These are phyloP conservation scores for Lodderomyces oxycetoniae DNA, from an alignment of 1,139 yeast genomes.

Conservation along the genomic window DNA sequence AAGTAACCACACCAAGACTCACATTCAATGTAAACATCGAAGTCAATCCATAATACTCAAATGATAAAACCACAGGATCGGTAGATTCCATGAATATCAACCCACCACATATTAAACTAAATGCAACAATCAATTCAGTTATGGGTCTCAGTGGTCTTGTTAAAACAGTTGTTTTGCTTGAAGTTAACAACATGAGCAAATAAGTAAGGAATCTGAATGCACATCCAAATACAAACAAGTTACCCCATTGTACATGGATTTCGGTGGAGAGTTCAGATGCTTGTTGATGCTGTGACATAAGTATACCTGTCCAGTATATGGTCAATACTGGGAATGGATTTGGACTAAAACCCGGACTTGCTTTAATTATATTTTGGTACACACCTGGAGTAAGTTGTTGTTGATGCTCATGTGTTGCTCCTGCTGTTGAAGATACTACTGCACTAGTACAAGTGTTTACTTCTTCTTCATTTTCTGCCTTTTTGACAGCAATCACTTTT, in stretches of 20 bases:
- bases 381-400: too few relatives aligned
- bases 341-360: slow-evolving; percentile 72
- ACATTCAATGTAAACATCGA: slow-evolving; percentile 88
- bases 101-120: slow-evolving; percentile 84
- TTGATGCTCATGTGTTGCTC: not conserved
- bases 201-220: slow-evolving; percentile 71
- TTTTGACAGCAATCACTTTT: slow-evolving; percentile 3
- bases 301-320: slow-evolving; percentile 93
- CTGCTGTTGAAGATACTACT: not conserved
- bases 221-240: slow-evolving; percentile 70
- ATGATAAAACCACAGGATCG: slow-evolving; percentile 73
- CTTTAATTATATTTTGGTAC: slow-evolving; percentile 22
- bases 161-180: slow-evolving; percentile 17
- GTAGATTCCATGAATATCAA: slow-evolving; percentile 88
- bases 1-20: slow-evolving; percentile 69
- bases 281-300: slow-evolving; percentile 94
- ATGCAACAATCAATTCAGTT: slow-evolving; percentile 75
- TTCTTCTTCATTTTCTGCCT: slow-evolving; percentile 6
- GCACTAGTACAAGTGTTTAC: too few relatives aligned
- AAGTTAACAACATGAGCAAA: slow-evolving; percentile 45
- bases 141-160: slow-evolving; percentile 60
- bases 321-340: slow-evolving; percentile 93
- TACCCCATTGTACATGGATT: slow-evolving; percentile 92
- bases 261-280: slow-evolving; percentile 70
- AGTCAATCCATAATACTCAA: slow-evolving; percentile 82